Evolutionary conservation across 2,329 filamentous ascomycete genomes (phyloP), one percentile per base, ranked within the genome.

Genomic region (Aspergillus viridinutans): DNA sequence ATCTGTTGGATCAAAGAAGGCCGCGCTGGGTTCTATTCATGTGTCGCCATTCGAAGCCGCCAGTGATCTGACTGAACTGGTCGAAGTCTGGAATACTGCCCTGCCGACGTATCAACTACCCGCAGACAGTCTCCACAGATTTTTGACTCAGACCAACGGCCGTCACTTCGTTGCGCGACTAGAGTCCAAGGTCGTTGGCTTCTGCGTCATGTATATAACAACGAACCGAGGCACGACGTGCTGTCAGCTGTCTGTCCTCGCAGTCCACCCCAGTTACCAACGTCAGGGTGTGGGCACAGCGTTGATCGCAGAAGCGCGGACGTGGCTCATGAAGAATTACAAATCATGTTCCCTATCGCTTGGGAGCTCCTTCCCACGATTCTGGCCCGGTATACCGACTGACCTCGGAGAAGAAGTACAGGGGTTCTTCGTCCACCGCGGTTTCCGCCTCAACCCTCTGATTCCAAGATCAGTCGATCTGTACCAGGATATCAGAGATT

Each of bases 351-450:
- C 53, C 2, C 50, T 69, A n/a, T 62, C 68, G 5, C 58, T 72
- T 26, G 67, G 67, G 28, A 69, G 67, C 50, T 60, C 64, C 2
- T 76, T 77, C 45, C 78, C 78, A 32, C 68, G 78, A n/a, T 75
- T 80, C 58, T 80, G 76, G 74, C 77, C 77, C 4, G 75, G 74
- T 2, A 69, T 80, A 3, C 77, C 76, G 2, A 63, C 66, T 1
- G 73, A 77, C 50, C 64, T 80, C 32, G 62, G 72, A 5, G 60
- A 68, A 43, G 50, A 61, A 1, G 63, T 67, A 2, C 72, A 74
- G 25, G 61, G 72, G 2, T 80, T 79, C 58, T 77, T 77, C 50
- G 68, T 71, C 8, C 73, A 78, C 54, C 71, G 76, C 54, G 78
- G 76, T 49, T 74, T 71, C 62, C 67, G 67, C 49, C 62, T 72